Base-by-base conservation (phyloP, 306 rosid species). In the Myrica gale region DNA sequence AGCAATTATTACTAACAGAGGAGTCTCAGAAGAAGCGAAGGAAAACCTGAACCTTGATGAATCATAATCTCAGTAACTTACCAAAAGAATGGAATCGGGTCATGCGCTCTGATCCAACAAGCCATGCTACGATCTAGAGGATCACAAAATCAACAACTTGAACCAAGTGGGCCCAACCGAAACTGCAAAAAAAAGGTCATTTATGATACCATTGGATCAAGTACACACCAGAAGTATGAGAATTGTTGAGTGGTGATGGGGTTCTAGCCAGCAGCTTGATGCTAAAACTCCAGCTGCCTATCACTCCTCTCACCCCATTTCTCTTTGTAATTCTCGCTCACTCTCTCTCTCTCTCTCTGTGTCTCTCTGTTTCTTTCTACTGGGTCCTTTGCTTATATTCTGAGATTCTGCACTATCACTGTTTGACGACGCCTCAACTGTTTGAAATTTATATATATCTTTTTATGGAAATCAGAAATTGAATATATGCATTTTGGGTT, bases 231-330 rank as follows among this genome's bases (percentile, higher is more conserved):
- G 67, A 74, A 82, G 80, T 62, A 85, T 17, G 17, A 69, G 71
- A 78, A 87, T 47, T 32, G 3, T 32, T 32, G 76, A 32, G 37
- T 65, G 44, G 84, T 44, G 76, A 85, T 55, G 87, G 79, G 79
- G 76, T 44, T 84, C 61, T 74, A 80, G 76, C 58, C 69, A 62
- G 85, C 78, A 74, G 85, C 84, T 58, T 46, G 82, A 74, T 71
- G 71, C 53, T 21, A 68, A 61, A 78, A 81, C 66, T 66, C 71
- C 85, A 85, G 76, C 82, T 63, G 86, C 87, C 86, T 57, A 63
- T 50, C 74, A 65, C 61, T 50, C 72, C 45, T 69, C 56, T 84
- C 76, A 86, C 89, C 88, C 90, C 95, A 91, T 85, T 86, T 56
- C 78, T 79, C 71, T 42, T 51, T 74, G 80, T 81, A 50, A 20